Evolutionary conservation across 495 filamentous ascomycete species (phyloP), one percentile per base, ranked within the genome.

Genomic region (Penicillium robsamsonii): DNA sequence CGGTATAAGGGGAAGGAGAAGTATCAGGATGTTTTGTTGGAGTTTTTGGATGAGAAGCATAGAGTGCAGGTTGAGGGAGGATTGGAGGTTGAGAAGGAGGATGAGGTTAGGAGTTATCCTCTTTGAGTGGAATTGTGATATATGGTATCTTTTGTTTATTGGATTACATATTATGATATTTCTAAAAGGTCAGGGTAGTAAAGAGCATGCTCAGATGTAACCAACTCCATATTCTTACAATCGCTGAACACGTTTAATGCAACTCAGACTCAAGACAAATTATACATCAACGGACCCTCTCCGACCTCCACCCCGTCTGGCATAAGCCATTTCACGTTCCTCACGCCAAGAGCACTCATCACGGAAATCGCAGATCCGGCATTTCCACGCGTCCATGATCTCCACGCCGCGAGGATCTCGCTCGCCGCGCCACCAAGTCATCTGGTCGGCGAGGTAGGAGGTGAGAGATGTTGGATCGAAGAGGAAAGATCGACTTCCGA

Each of bases 331-430:
- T 63, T 84, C 81, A 44, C 78, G 74, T 61, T 84, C 78, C 70
- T 83, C 81, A 33, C 84, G 65, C 84, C 84, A 87, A 27, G 66
- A 68, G 54, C 84, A 87, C 9, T 79, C 81, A 18, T 86, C 84
- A 22, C 70, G 75, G 59, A 87, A 87, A 48, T 86, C 82, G 51
- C 84, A 87, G 24, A 76, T 71, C 12, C 81, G 75, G 67, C 94
- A 98, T 71, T 98, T 98, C 79, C 86, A 96, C 0, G 90, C 89
- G 56, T 97, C 95, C 69, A 92, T 86, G 12, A 95, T 78, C n/a
- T 79, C 73, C 8, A 97, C 95, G 10, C 94, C 94, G n/a, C 80
- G 75, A 0, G 92, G 83, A 53, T 79, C 74, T 17, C 92, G 70
- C 66, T 91, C 79, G 4, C 95, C 94, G 41, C 79, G 83, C 94